A percentile compares a stretch with the other conserved stretches of the same genome.
Evolutionary conservation across 257 asterid species (phyloP).

Genomic region (Primulina tabacum): DNA sequence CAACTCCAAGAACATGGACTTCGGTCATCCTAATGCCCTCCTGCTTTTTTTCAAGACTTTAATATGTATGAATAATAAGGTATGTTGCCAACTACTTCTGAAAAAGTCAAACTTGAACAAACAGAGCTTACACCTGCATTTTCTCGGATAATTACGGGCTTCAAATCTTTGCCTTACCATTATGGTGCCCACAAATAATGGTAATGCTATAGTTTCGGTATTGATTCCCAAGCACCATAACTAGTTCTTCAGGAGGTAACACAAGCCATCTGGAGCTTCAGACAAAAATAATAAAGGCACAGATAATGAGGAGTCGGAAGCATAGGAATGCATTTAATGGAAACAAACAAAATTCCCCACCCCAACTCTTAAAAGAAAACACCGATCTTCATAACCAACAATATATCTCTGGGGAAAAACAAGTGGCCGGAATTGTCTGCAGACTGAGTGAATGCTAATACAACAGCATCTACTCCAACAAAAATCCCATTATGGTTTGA

Average conservation of each 20-base stretch:
- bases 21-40: constrained; percentile 8
- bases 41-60: constrained; percentile 16
- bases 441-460: not conserved
- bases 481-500: constrained; percentile 18
- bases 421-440: not conserved
- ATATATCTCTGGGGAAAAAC: not conserved
- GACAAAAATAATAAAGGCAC: not conserved
- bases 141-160: not conserved
- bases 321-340: not conserved
- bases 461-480: constrained; percentile 6
- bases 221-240: not conserved
- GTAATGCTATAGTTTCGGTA: not conserved
- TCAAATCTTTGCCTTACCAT: not conserved
- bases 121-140: not conserved
- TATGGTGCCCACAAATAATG: not conserved
- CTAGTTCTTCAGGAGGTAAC: no score
- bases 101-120: no score
- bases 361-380: not conserved
- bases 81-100: not conserved
- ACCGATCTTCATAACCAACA: not conserved
- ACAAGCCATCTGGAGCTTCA: no score
- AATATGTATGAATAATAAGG: not conserved
- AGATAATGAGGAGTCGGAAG: not conserved
- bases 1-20: constrained; percentile 4
- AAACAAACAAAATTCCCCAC: not conserved